Evolutionary conservation across 164 flowering plant species (phyloP).

Genomic region (Chimonanthus praecox): DNA sequence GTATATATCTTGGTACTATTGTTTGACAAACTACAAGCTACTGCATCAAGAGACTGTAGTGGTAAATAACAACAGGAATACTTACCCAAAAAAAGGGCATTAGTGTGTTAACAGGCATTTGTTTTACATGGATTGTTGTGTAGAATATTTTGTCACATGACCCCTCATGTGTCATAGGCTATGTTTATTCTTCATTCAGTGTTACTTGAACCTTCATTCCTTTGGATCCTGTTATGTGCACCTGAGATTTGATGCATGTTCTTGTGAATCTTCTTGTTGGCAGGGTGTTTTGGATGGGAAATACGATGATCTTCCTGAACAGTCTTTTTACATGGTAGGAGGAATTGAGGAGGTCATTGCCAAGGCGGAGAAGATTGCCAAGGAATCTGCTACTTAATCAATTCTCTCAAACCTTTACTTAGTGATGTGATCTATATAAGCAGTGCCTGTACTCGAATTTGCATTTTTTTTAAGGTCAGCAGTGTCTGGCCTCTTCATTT

Average conservation of each 20-base stretch:
- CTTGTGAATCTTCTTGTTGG: background rate
- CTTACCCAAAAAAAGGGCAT: too few species aligned
- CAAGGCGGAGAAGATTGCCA: conserved; percentile 95
- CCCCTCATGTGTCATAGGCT: too few species aligned
- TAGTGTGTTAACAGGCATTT: too few species aligned
- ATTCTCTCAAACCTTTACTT: conserved; percentile 8
- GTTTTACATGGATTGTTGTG: too few species aligned
- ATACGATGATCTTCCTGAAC: conserved; percentile 90
- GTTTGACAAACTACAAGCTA: too few species aligned
- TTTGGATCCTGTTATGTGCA: too few species aligned
- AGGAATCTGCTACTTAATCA: conserved; percentile 59
- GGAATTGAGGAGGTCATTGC: conserved; percentile 97
- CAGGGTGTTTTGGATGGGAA: conserved; percentile 98
- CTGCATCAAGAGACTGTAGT: too few species aligned
- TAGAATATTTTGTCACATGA: too few species aligned
- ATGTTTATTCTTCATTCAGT: too few species aligned
- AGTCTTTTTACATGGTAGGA: conserved; percentile 97
- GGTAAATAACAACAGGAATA: too few species aligned
- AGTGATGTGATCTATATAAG: conserved; percentile 48
- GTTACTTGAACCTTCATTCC: too few species aligned
- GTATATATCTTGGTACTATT: too few species aligned
- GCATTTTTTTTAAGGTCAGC: conserved; percentile 29
- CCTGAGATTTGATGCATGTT: background rate
- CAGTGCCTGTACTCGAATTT: conserved; percentile 27
- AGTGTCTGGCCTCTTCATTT: conserved; percentile 16